Conservation (phyloP, 352 stramenopile genomes). For the Globisporangium nunn region DNA sequence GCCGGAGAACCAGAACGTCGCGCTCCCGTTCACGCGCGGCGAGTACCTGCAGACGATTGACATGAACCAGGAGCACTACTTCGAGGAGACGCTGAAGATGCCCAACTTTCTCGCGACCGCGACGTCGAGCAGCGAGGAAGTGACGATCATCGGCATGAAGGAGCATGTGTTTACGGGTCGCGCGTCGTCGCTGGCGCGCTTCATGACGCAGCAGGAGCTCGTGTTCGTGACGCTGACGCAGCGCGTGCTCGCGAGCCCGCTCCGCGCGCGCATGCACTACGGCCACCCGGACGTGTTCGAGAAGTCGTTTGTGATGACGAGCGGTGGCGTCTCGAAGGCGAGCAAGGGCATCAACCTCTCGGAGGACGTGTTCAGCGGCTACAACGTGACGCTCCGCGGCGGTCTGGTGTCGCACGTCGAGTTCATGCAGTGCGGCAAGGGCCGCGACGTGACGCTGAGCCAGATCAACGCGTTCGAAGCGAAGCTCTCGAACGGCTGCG, state of each 20-base stretch:
- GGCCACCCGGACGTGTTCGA: conserved; percentile 87
- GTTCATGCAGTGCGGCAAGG: conserved; percentile 87
- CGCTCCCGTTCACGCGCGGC: conserved; percentile 76
- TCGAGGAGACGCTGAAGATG: conserved; percentile 86
- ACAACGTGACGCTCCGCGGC: conserved; percentile 73
- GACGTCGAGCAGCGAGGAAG: conserved; percentile 2
- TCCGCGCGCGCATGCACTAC: conserved; percentile 82
- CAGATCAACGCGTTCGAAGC: conserved; percentile 87
- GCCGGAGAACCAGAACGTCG: conserved; percentile 86
- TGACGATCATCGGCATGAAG: conserved; percentile 86
- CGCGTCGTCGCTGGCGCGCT: conserved; percentile 76
- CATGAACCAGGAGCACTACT: conserved; percentile 90
- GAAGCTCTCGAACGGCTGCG: conserved; percentile 77
- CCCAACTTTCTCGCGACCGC: conserved; percentile 16
- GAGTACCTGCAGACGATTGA: conserved; percentile 88
- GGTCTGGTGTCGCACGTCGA: conserved; percentile 76
- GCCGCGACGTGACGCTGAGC: conserved; percentile 81
- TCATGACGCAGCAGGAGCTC: conserved; percentile 85
- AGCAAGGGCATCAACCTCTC: conserved; percentile 86
- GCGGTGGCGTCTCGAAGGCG: conserved; percentile 80
- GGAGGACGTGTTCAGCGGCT: conserved; percentile 86
- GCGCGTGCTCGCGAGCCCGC: conserved; percentile 65
- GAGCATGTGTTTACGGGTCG: conserved; percentile 87
- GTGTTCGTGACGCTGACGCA: conserved; percentile 86
- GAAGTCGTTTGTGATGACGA: conserved; percentile 83